Percentiles rank a stretch among this genome's conserved stretches.
Evolutionary conservation across 1,284 basidiomycete species (phyloP).

Genomic region (Ustilago sp.): DNA sequence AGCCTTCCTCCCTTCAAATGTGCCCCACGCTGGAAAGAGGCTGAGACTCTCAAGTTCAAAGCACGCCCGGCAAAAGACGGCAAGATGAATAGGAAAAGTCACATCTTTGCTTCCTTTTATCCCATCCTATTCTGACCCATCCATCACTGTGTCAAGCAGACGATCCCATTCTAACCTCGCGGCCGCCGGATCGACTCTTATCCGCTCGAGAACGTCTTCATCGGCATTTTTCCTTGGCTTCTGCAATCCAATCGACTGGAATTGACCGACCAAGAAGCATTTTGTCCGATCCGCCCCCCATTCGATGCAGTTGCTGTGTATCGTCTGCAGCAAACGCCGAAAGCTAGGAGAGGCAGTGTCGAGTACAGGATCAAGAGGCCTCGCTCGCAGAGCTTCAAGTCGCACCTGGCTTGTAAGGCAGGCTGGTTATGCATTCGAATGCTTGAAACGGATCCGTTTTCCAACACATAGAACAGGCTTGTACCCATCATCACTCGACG

Average conservation of each 20-base stretch:
- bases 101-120: background rate
- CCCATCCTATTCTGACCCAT: background rate
- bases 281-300: background rate
- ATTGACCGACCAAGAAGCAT: constrained; percentile 8
- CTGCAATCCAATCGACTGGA: background rate
- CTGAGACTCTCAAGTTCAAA: background rate
- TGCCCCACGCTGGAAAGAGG: background rate
- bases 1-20: constrained; percentile 5
- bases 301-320: background rate
- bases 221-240: background rate
- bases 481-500: constrained; percentile 1
- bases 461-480: background rate
- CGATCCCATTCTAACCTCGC: background rate
- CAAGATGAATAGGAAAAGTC: background rate
- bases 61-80: background rate
- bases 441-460: constrained; percentile 4
- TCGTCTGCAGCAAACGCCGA: background rate
- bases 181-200: constrained; percentile 25
- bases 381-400: constrained; percentile 7
- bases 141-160: background rate
- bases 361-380: background rate
- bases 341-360: background rate
- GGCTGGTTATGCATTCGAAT: background rate
- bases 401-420: background rate
- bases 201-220: constrained; percentile 5